These are phyloP conservation scores for Aspergillus heteromorphus DNA, from an alignment of 495 filamentous ascomycete genomes.

Conservation along the genomic window DNA sequence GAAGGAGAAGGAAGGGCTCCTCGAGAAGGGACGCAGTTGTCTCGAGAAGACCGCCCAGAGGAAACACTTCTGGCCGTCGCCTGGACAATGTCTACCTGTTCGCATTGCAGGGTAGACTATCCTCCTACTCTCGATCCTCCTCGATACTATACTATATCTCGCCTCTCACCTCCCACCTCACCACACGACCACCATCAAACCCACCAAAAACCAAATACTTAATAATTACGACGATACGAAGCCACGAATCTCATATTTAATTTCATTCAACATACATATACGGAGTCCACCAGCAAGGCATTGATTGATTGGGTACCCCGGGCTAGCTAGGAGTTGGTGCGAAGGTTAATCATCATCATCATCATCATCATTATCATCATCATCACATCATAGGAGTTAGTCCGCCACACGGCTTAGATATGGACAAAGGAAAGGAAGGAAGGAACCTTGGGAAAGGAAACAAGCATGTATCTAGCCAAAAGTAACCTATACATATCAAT, in stretches of 20 bases:
- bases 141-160: background rate
- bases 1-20: slow-evolving; percentile 13
- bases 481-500: background rate
- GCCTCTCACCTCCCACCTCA: slow-evolving; percentile 1
- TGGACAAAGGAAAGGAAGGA: background rate
- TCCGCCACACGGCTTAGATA: background rate
- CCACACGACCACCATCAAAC: slow-evolving; percentile 1
- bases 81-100: slow-evolving; percentile 19
- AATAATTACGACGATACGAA: background rate
- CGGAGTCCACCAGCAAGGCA: background rate
- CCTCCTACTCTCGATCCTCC: background rate
- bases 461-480: background rate
- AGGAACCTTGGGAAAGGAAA: background rate
- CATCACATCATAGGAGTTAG: background rate
- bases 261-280: background rate
- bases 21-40: slow-evolving; percentile 20
- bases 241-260: background rate
- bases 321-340: background rate
- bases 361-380: background rate
- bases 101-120: slow-evolving; percentile 14
- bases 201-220: background rate
- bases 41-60: slow-evolving; percentile 17
- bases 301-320: background rate
- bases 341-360: background rate
- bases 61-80: slow-evolving; percentile 18